Base-by-base conservation (phyloP, 1,139 yeast species). In the Nakaseomyces uthaithaninus region DNA sequence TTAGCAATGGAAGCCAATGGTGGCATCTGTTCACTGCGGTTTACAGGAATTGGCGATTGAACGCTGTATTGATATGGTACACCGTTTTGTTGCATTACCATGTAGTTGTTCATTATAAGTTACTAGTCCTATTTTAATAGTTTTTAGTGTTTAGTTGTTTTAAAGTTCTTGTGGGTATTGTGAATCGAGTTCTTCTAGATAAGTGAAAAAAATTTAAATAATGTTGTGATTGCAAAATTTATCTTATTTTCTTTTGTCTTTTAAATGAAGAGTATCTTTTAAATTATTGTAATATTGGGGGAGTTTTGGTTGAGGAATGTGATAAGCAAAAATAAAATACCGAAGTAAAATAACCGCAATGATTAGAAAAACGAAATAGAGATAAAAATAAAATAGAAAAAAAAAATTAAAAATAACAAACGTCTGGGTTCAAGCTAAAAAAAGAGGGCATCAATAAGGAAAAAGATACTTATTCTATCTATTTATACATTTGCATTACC, bases 11-110 rank as follows among this genome's bases (percentile, higher is more conserved):
- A 16, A 17, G 35, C 17, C n/a, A 31, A n/a, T 19, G 35, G 35
- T 31, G 25, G 25, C 16, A 31, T 31, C 9, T 31, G 20, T 9
- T 17, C 22, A 17, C 18, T 28, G 22, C 33, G 35, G 35, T 31
- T 31, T 19, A 20, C 33, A 18, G 33, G 33, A 28, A 28, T 18
- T 28, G 33, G 35, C 12, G 35, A 16, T 12, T 19, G 35, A 7
- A 20, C 35, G 3, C 11, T 12, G 17, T 19, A 19, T 19, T 19
- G 35, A 25, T 31, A 31, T 10, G 16, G 33, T 4, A 5, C 9
- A 19, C 23, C 12, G 22, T 28, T 28, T n/a, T 28, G 33, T 16
- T 19, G 35, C 35, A 31, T 31, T 4, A 31, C 24, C 35, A 31
- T 19, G 25, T 31, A 31, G 25, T 31, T 31, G 16, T 31, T 31